Base-by-base conservation (phyloP, 257 asterid species). In the Verbena officinalis region DNA sequence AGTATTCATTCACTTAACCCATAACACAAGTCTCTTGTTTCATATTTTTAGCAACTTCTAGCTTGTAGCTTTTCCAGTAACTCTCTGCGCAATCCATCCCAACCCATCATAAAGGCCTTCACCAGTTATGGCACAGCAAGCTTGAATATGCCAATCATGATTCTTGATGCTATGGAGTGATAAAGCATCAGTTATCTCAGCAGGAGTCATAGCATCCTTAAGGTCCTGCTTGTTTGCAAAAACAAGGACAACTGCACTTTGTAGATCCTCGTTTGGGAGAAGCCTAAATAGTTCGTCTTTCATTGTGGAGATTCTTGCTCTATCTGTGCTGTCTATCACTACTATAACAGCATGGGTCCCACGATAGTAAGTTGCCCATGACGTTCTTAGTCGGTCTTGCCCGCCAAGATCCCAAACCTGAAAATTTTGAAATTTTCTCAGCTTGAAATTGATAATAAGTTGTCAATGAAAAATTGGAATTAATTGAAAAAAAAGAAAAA, bases 401-500 rank as follows among this genome's bases (percentile, higher is more conserved):
- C 99, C 99, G 7, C 96, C 99, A 49, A 94, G 93, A 86, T 91
- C 98, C 97, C 97, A 90, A 20, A 90, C 97, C 97, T 90, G 79
- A 66, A 19, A 59, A 36, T 3, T 38, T 15, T 33, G 2, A 7
- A 58, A 8, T 27, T 3, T 27, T 3, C 24, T 20, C 36, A 49
- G 46, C 2, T 36, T 22, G 39, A 7, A 53, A 45, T 40, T 33
- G 20, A 45, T 5, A 15, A 64, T 22, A 16, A 62, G 57, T 17
- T n/a, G 39, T 7, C 9, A 24, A 7, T 12, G 11, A 58, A 68
- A 23, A 27, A 44, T 10, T 22, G 7, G 40, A 27, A 53, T 52
- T 21, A 52, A 54, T 56, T 56, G n/a, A 1, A 4, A 36, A 36
- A 30, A 2, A 30, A 3, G 7, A 2, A 7, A 56, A 56, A 10